Conservation (phyloP, 345 rosid genomes). For the Citrus glauca region DNA sequence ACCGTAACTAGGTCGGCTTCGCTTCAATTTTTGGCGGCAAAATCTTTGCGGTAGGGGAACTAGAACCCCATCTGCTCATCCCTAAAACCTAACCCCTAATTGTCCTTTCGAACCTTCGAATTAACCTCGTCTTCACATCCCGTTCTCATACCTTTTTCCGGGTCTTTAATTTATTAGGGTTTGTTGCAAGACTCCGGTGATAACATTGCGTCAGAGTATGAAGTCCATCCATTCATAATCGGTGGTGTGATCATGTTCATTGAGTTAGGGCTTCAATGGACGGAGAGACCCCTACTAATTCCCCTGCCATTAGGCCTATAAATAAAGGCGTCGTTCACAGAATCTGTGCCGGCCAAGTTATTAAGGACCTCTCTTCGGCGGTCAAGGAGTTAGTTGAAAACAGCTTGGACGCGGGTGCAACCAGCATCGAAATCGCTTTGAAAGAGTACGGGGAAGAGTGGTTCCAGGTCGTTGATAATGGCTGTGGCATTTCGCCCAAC, state of each 20-base stretch:
- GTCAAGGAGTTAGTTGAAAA: constrained; percentile 97
- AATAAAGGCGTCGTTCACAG: constrained; percentile 72
- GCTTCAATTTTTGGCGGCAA: constrained; percentile 24
- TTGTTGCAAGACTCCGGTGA: neutral
- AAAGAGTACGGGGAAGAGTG: constrained; percentile 76
- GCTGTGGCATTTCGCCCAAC: constrained; percentile 80
- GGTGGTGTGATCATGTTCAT: neutral
- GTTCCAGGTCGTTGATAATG: constrained; percentile 93
- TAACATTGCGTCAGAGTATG: too few species aligned
- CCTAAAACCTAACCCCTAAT: neutral
- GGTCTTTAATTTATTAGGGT: neutral
- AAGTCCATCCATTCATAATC: neutral
- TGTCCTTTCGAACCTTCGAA: neutral
- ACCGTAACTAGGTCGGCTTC: too few species aligned
- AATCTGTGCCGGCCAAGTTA: constrained; percentile 93
- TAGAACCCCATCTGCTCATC: neutral
- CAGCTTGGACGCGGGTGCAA: constrained; percentile 95
- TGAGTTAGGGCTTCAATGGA: constrained; percentile 28
- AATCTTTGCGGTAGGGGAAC: neutral
- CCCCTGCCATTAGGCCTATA: constrained; percentile 59
- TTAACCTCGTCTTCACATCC: neutral
- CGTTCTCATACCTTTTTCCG: neutral
- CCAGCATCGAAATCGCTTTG: constrained; percentile 71
- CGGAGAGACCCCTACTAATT: constrained; percentile 16
- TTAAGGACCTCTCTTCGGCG: constrained; percentile 88